These are phyloP conservation scores for Penicillium olsonii DNA, from an alignment of 2,329 filamentous ascomycete genomes.

Conservation along the genomic window DNA sequence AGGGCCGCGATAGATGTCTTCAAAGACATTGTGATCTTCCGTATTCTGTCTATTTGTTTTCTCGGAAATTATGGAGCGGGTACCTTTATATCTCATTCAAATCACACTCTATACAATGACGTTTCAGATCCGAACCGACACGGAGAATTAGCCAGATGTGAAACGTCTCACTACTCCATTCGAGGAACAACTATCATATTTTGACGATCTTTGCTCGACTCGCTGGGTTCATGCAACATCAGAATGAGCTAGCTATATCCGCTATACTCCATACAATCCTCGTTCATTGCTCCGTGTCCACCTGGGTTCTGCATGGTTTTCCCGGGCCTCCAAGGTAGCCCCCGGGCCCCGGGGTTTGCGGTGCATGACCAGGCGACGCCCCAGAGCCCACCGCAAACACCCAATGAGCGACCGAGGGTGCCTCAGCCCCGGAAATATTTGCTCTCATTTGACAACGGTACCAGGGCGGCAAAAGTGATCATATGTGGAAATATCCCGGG, in stretches of 20 bases:
- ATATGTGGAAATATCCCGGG: not conserved
- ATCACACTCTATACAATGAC: not conserved
- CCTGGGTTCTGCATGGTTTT: no score
- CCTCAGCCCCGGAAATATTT: not conserved
- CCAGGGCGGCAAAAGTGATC: not conserved
- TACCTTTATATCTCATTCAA: not conserved
- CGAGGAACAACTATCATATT: constrained; percentile 13
- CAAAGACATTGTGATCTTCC: not conserved
- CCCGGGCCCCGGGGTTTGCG: no score
- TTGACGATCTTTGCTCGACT: not conserved
- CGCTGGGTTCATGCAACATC: not conserved
- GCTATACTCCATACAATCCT: no score
- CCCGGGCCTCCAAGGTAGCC: no score
- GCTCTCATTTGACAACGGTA: not conserved
- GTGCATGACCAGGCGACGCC: no score
- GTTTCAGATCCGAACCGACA: not conserved
- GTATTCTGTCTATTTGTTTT: not conserved
- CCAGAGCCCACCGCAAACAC: no score
- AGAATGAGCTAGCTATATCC: no score
- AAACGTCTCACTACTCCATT: constrained; percentile 12
- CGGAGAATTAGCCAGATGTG: not conserved
- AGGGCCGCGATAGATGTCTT: constrained; percentile 5
- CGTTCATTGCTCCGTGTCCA: no score
- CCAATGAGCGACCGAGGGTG: no score
- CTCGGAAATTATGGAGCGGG: not conserved